phyloP scores from a whole-genome alignment of 2,329 filamentous ascomycete species.

The Nothophaeocryptopus gaeumannii region DNA sequence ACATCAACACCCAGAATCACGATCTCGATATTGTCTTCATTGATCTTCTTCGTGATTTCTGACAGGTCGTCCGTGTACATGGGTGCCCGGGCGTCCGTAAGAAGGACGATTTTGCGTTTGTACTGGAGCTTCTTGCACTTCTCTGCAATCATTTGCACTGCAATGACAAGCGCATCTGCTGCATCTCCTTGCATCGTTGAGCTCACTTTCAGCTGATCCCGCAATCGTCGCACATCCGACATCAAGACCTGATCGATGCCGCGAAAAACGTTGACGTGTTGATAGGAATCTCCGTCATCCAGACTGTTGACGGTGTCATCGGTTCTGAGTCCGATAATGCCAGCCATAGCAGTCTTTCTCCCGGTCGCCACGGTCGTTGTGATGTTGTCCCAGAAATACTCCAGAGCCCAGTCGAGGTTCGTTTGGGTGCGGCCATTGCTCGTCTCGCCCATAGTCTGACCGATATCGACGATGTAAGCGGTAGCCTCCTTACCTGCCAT shows the following conservation, averaged over 20 bases:
- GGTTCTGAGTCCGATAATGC: constrained; percentile 81
- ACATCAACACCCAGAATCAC: constrained; percentile 86
- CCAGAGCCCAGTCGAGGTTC: constrained; percentile 85
- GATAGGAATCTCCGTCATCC: constrained; percentile 66
- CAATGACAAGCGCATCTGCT: constrained; percentile 81
- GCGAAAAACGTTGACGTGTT: constrained; percentile 73
- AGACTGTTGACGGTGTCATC: constrained; percentile 70
- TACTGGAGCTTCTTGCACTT: constrained; percentile 81
- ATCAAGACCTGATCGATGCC: constrained; percentile 64
- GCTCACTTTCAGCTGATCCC: constrained; percentile 64
- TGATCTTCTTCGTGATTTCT: constrained; percentile 70
- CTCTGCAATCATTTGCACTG: constrained; percentile 77
- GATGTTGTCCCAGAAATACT: constrained; percentile 93
- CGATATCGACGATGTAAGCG: constrained; percentile 87
- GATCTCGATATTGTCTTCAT: constrained; percentile 72
- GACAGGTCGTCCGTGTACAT: constrained; percentile 71
- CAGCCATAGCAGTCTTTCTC: constrained; percentile 70
- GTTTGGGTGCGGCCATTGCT: constrained; percentile 69
- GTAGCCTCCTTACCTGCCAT: constrained; percentile 95
- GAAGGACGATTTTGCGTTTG: constrained; percentile 73
- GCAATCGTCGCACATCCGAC: constrained; percentile 65
- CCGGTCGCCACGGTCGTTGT: constrained; percentile 67
- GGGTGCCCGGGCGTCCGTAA: constrained; percentile 74
- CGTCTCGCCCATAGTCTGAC: constrained; percentile 74
- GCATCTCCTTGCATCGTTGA: constrained; percentile 69